Evolutionary conservation across 202 grass and related monocot genomes (phyloP).

Genomic region (Digitaria exilis): DNA sequence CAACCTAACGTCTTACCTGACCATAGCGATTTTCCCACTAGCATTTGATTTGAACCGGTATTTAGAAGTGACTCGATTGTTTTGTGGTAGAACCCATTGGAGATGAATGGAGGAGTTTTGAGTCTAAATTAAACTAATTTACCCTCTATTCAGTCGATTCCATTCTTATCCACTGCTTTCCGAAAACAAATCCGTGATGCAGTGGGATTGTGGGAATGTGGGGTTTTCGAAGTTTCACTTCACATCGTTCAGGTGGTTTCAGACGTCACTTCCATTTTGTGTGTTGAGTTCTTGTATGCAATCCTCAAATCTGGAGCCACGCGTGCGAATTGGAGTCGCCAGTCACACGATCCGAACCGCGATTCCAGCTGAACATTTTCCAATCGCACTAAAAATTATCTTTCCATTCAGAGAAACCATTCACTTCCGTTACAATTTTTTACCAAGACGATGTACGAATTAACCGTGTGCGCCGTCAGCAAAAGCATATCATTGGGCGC

Average conservation of each 20-base stretch:
- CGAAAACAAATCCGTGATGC: too few relatives aligned
- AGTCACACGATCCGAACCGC: not conserved
- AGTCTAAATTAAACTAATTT: too few relatives aligned
- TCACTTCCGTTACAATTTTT: conserved; percentile 8
- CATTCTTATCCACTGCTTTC: too few relatives aligned
- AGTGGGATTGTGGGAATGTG: not conserved
- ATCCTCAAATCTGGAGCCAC: not conserved
- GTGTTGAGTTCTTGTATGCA: not conserved
- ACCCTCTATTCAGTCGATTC: too few relatives aligned
- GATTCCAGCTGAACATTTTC: not conserved
- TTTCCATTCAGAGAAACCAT: not conserved
- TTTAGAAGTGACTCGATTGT: not conserved
- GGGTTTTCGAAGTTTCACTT: not conserved
- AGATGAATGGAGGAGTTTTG: too few relatives aligned
- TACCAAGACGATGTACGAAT: not conserved
- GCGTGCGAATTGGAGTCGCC: not conserved
- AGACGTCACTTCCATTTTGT: not conserved
- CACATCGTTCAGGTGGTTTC: not conserved
- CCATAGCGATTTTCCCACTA: not conserved
- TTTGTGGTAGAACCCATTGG: not conserved
- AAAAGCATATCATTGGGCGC: conserved; percentile 40
- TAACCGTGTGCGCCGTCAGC: not conserved
- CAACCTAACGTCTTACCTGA: too few relatives aligned
- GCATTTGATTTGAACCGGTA: not conserved
- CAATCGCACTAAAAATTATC: not conserved